These are phyloP conservation scores for Mycena haematopus DNA, from an alignment of 768 basidiomycete species.

Conservation along the genomic window DNA sequence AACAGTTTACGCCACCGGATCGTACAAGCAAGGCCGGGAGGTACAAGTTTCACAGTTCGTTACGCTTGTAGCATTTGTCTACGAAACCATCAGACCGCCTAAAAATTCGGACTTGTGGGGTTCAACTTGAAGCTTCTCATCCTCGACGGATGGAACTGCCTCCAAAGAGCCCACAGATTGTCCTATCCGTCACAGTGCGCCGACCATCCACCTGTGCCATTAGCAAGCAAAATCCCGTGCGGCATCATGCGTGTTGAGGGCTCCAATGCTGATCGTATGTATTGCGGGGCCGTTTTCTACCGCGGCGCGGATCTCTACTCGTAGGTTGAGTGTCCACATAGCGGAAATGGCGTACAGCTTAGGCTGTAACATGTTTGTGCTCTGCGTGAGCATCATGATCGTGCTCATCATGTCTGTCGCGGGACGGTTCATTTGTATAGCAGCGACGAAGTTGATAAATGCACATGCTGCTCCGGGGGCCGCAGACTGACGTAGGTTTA, in stretches of 20 bases:
- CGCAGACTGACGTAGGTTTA: not conserved
- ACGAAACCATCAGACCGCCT: too few relatives aligned
- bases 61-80: too few relatives aligned
- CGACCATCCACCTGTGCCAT: not conserved
- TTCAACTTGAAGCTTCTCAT: not conserved
- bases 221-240: too few relatives aligned
- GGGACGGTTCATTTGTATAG: not conserved
- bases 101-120: not conserved
- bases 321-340: slow-evolving; percentile 7
- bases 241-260: not conserved
- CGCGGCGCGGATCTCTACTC: not conserved
- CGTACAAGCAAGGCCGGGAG: too few relatives aligned
- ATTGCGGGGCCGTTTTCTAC: not conserved
- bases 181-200: not conserved
- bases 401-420: not conserved
- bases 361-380: slow-evolving; percentile 1
- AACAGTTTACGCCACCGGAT: too few relatives aligned
- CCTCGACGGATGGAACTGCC: not conserved
- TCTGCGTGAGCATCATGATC: not conserved
- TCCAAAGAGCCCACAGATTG: too few relatives aligned
- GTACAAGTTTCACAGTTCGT: too few relatives aligned
- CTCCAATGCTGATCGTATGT: not conserved
- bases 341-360: slow-evolving; percentile 6
- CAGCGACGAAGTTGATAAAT: not conserved
- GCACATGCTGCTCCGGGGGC: not conserved